Base-by-base conservation (phyloP, 1,284 basidiomycete species). In the Schizopora paradoxa region DNA sequence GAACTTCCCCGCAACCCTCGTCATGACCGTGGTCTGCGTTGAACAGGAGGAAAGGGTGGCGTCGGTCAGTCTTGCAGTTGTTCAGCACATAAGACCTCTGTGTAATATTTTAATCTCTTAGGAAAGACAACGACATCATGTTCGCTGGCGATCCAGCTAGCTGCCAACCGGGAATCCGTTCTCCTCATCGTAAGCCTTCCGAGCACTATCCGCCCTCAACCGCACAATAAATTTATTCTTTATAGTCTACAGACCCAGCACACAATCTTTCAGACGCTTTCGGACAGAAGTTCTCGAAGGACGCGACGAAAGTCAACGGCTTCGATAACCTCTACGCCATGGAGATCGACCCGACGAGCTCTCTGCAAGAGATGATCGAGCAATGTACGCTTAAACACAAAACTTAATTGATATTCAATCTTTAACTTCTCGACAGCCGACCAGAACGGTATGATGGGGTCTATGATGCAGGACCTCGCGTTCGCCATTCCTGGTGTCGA, bases 401-500 rank as follows among this genome's bases (percentile, higher is more conserved):
- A 37, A 18, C 43, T 35, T 32, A 33, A 34, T 7, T 22, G 39
- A 19, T 25, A 32, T 11, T 8, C 29, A 5, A 18, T 23, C 45
- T 23, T 38, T 33, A 16, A 45, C 18, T 18, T 27, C 11, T 32
- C 26, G 25, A 41, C 58, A 92, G 89, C 90, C 53, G 92, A 96
- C 62, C 80, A 82, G 49, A 90, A 90, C 57, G 93, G 92, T 4
- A 91, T 91, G 73, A 97, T 99, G 94, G 92, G 92, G 27, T 85
- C 87, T 53, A 98, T 99, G 91, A 97, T 99, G 92, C 95, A 99
- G 65, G 95, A 99, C 67, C 76, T 99, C 31, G 96, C 95, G 0
- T 99, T 99, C 60, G 94, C 96, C 1, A 99, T 99, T 51, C 95
- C 95, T 0, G 95, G 95, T 69, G 95, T 99, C 1, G 95, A 99